Evolutionary conservation across 2,329 filamentous ascomycete genomes (phyloP), one percentile per base, ranked within the genome.

Genomic region (Diaporthe humulicola): DNA sequence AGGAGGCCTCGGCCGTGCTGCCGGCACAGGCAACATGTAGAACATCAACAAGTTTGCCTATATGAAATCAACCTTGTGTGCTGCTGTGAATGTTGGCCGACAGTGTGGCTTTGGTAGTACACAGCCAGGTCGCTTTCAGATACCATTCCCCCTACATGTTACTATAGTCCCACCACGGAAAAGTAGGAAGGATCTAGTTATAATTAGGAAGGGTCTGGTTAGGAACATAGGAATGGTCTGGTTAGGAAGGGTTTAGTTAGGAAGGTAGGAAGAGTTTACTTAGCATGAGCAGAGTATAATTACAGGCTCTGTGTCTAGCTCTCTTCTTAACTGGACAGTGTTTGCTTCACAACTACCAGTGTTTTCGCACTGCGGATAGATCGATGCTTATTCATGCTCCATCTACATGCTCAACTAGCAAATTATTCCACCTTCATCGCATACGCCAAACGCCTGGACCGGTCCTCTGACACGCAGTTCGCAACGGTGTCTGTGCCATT

Each of bases 401-500:
- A 10, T 42, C 10, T 64, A 19, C 5, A 28, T 33, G 57, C 56
- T 25, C 28, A 17, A n/a, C 28, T 36, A 5, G 28, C 52, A 28
- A 42, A 52, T 15, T 28, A 22, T 72, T 9, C n/a, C 50, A 17
- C 8, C 19, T 33, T 14, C 22, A 14, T 38, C 17, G 10, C n/a
- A 22, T 72, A 40, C 70, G 45, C 70, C 70, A 54, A 72, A 72
- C 70, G 70, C 70, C 70, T 28, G 30, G n/a, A 64, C n/a, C 30
- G 42, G 30, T 50, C 25, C 12, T n/a, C 1, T 15, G 36, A 12
- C 48, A 25, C 25, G 45, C 7, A 17, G 33, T 33, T 33, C n/a
- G n/a, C 33, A 36, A 8, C 56, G 14, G n/a, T 40, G 45, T 19
- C 33, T 28, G 8, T 52, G 45, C n/a, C 22, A 19, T 22, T 25